Conservation (phyloP, 75 land plant genomes). For the Chamaecyparis obtusa region DNA sequence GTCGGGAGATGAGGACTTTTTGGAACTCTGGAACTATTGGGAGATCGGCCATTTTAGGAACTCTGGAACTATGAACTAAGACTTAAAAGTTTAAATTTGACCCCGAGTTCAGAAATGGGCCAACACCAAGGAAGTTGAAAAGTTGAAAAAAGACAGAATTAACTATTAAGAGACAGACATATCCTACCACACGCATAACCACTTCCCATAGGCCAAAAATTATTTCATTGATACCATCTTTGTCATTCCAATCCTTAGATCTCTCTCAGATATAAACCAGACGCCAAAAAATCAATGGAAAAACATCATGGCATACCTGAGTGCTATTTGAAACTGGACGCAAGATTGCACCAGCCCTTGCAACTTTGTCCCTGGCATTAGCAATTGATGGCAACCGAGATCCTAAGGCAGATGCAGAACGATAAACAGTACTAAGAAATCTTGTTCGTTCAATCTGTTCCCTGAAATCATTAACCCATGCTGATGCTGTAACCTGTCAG, state of each 20-base stretch:
- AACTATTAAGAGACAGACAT: background rate
- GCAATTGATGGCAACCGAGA: slow-evolving; percentile 78
- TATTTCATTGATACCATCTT: background rate
- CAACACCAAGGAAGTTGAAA: no score
- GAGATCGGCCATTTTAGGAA: no score
- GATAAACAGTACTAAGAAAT: slow-evolving; percentile 73
- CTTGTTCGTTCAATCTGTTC: slow-evolving; percentile 87
- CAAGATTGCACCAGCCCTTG: slow-evolving; percentile 74
- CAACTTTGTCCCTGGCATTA: slow-evolving; percentile 71
- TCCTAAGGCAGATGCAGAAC: slow-evolving; percentile 81
- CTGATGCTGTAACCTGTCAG: slow-evolving; percentile 86
- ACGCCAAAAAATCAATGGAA: background rate
- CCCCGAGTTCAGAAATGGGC: no score
- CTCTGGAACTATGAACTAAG: no score
- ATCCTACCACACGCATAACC: background rate
- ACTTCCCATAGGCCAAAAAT: background rate
- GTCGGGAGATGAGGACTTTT: no score
- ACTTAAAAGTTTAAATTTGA: no score
- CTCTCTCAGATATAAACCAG: background rate
- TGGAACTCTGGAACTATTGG: no score
- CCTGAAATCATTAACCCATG: slow-evolving; percentile 90
- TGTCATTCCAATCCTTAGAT: background rate
- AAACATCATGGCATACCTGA: slow-evolving; percentile 46
- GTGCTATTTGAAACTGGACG: slow-evolving; percentile 82
- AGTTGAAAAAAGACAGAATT: background rate